Percentiles rank a stretch among this genome's conserved stretches.
phyloP scores from a whole-genome alignment of 192 early-diverging fungal species.

The Phycomyces blakesleeanus region DNA sequence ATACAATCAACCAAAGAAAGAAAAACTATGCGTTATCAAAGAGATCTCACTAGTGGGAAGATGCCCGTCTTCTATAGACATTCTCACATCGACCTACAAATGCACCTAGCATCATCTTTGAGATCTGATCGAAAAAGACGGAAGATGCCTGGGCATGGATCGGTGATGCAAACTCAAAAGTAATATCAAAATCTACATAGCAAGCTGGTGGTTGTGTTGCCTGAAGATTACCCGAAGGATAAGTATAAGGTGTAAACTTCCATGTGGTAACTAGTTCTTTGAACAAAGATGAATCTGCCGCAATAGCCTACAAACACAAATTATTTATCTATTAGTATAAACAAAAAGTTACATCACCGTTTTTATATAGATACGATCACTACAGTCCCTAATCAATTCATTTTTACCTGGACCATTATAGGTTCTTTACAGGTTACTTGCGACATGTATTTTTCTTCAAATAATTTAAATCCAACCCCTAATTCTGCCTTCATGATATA shows the following conservation, averaged over 20 bases:
- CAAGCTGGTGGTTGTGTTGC: slow-evolving; percentile 41
- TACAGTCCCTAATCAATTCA: too few species aligned
- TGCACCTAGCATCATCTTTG: slow-evolving; percentile 65
- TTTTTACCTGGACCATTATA: slow-evolving; percentile 59
- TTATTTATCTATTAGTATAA: not conserved
- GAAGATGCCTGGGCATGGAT: slow-evolving; percentile 78
- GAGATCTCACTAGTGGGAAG: not conserved
- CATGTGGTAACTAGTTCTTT: slow-evolving; percentile 62
- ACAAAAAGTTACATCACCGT: too few species aligned
- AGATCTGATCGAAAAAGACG: slow-evolving; percentile 77
- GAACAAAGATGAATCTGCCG: slow-evolving; percentile 60
- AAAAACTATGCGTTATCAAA: too few species aligned
- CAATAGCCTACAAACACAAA: slow-evolving; percentile 43
- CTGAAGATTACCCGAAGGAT: slow-evolving; percentile 24
- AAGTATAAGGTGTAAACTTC: slow-evolving; percentile 57
- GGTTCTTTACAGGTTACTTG: slow-evolving; percentile 65
- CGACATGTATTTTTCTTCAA: slow-evolving; percentile 78
- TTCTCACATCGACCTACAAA: slow-evolving; percentile 57
- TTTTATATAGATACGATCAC: too few species aligned
- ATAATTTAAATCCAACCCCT: slow-evolving; percentile 72
- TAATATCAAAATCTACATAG: slow-evolving; percentile 68
- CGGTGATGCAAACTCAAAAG: slow-evolving; percentile 78
- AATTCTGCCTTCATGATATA: slow-evolving; percentile 65
- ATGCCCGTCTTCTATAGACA: slow-evolving; percentile 43
- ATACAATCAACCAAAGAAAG: too few species aligned